These are phyloP conservation scores for Termitomyces sp. DNA, from an alignment of 768 basidiomycete species.

Conservation along the genomic window DNA sequence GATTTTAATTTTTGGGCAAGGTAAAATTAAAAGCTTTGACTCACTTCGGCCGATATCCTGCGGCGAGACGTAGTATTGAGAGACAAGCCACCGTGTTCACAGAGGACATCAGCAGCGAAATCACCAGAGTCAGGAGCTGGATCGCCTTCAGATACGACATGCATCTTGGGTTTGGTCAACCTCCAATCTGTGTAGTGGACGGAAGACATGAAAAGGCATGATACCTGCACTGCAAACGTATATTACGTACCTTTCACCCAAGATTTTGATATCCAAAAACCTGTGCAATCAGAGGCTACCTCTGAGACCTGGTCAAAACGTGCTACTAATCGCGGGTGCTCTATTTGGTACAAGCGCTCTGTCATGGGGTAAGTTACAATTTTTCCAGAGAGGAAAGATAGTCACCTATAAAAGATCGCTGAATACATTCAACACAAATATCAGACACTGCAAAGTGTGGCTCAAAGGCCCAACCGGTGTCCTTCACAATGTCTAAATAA, in stretches of 20 bases:
- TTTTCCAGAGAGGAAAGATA: not conserved
- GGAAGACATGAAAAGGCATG: not conserved
- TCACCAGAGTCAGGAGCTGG: slow-evolving; percentile 62
- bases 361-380: slow-evolving; percentile 1
- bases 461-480: slow-evolving; percentile 45
- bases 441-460: slow-evolving; percentile 47
- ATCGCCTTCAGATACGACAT: slow-evolving; percentile 51
- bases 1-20: slow-evolving; percentile 2
- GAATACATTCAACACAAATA: slow-evolving; percentile 61
- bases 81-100: slow-evolving; percentile 66
- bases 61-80: slow-evolving; percentile 53
- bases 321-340: slow-evolving; percentile 61
- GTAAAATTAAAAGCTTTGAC: slow-evolving; percentile 6
- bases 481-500: slow-evolving; percentile 36
- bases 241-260: slow-evolving; percentile 67
- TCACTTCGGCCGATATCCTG: slow-evolving; percentile 60
- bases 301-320: slow-evolving; percentile 54
- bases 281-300: slow-evolving; percentile 35
- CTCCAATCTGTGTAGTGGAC: slow-evolving; percentile 59
- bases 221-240: not conserved
- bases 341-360: slow-evolving; percentile 69
- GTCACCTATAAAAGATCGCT: slow-evolving; percentile 54
- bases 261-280: slow-evolving; percentile 73
- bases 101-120: slow-evolving; percentile 58
- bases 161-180: slow-evolving; percentile 73